Conservation (phyloP, 169 alveolate genomes). For the Plasmodium knowlesi region DNA sequence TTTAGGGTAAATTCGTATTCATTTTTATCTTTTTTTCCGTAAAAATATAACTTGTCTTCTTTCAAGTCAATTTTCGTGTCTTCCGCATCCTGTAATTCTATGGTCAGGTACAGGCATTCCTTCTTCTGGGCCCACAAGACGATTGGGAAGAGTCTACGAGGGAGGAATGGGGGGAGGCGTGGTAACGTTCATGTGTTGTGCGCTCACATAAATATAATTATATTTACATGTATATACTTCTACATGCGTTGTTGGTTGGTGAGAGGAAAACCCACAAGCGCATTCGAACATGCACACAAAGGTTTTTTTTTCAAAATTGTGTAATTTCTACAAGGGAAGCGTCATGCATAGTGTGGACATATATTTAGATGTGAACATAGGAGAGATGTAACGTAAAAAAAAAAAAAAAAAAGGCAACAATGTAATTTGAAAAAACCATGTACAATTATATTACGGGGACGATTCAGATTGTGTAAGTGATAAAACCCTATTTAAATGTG, state of each 20-base stretch:
- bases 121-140: slow-evolving; percentile 87
- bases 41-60: slow-evolving; percentile 77
- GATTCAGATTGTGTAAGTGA: neutral
- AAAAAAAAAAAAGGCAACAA: neutral
- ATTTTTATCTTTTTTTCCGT: slow-evolving; percentile 80
- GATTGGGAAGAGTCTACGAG: slow-evolving; percentile 80
- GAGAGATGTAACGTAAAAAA: neutral
- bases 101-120: slow-evolving; percentile 82
- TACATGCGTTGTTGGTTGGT: neutral
- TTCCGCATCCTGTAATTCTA: slow-evolving; percentile 78
- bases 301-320: neutral
- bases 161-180: neutral
- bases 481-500: neutral
- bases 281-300: neutral
- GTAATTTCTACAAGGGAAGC: neutral
- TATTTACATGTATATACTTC: neutral
- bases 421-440: neutral
- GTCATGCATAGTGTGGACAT: neutral
- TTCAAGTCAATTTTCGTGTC: slow-evolving; percentile 77
- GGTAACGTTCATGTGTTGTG: neutral
- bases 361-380: neutral
- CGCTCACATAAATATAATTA: slow-evolving; percentile 3
- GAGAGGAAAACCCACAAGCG: neutral
- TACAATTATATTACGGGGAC: neutral
- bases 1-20: slow-evolving; percentile 80